Evolutionary conservation across 352 stramenopile species (phyloP).

Genomic region (Pythium aristosporum): DNA sequence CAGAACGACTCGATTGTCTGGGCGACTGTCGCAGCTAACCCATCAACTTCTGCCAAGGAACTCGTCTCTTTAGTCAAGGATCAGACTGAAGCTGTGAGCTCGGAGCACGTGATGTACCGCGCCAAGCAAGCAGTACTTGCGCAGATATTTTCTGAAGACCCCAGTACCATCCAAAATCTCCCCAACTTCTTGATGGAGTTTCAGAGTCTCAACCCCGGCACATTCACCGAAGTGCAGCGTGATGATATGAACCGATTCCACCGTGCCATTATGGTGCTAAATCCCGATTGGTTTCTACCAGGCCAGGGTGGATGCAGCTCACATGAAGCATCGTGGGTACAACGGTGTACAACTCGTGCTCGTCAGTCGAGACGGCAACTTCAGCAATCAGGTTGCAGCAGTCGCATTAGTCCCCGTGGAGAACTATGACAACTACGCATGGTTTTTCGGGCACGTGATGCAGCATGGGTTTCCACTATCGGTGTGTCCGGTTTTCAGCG

Average conservation of each 20-base stretch:
- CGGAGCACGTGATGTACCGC: background rate
- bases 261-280: constrained; percentile 14
- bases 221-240: background rate
- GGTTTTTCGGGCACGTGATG: constrained; percentile 20
- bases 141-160: constrained; percentile 4
- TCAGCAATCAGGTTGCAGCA: constrained; percentile 24
- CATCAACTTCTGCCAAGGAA: no score
- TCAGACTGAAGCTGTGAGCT: no score
- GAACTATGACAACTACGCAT: constrained; percentile 24
- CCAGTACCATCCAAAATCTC: background rate
- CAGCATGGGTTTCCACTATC: constrained; percentile 18
- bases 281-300: constrained; percentile 8
- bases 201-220: background rate
- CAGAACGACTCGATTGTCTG: no score
- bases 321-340: constrained; percentile 35
- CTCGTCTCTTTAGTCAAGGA: no score
- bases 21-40: no score
- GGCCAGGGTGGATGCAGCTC: constrained; percentile 18
- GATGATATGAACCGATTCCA: constrained; percentile 11
- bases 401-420: constrained; percentile 20
- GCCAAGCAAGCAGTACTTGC: background rate
- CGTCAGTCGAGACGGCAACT: constrained; percentile 27
- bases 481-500: constrained; percentile 17
- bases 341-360: constrained; percentile 28
- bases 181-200: constrained; percentile 3